A percentile compares a stretch with the other conserved stretches of the same genome.
phyloP scores from a whole-genome alignment of 2,329 filamentous ascomycete species.

The Ustulina deusta region DNA sequence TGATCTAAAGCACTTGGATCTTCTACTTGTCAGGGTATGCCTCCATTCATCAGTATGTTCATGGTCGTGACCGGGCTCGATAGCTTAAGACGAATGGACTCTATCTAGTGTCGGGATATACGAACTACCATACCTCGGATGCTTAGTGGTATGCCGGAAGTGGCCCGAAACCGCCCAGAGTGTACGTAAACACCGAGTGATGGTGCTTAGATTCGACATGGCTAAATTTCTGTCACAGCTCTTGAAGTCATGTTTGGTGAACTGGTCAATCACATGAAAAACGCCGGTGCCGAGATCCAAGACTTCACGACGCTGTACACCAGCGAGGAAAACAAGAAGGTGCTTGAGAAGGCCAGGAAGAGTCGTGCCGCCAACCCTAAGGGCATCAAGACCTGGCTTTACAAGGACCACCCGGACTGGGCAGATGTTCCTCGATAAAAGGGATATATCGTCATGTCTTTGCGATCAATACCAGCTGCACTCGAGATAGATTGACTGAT shows the following conservation, averaged over 20 bases:
- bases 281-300: conserved; percentile 63
- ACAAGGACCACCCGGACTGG: conserved; percentile 71
- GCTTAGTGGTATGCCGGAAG: conserved; percentile 62
- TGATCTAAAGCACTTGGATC: conserved; percentile 63
- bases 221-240: conserved; percentile 56
- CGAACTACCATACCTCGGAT: conserved; percentile 64
- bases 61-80: background rate
- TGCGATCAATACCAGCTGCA: conserved; percentile 11
- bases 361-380: conserved; percentile 67
- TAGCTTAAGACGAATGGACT: conserved; percentile 17
- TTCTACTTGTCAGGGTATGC: conserved; percentile 66
- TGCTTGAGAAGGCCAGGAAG: conserved; percentile 64
- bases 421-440: conserved; percentile 49
- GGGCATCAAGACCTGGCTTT: conserved; percentile 70
- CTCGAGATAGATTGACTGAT: conserved; percentile 3
- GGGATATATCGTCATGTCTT: conserved; percentile 6
- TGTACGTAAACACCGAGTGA: conserved; percentile 56
- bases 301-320: conserved; percentile 63
- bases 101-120: conserved; percentile 60
- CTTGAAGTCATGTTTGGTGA: conserved; percentile 59
- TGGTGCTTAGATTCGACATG: background rate
- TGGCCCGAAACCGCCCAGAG: conserved; percentile 53
- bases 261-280: conserved; percentile 61
- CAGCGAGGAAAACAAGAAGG: conserved; percentile 60
- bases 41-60: background rate